Base-by-base conservation (phyloP, 495 filamentous ascomycete species). In the Lasiosphaeria miniovina region DNA sequence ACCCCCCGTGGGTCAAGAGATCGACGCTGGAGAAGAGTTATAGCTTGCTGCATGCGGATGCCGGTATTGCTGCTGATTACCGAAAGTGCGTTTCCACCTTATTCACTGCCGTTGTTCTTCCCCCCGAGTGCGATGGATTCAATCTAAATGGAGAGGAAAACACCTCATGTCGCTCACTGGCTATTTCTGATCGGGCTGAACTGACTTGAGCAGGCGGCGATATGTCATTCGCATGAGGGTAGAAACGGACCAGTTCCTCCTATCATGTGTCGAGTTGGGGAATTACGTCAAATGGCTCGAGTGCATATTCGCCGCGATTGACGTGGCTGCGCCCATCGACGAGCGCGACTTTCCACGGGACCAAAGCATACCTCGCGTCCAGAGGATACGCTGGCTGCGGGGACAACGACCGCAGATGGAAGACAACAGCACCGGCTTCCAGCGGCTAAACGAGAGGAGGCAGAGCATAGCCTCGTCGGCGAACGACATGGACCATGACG, bases 181-280 rank as follows among this genome's bases (percentile, higher is more conserved):
- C 24, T 31, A 31, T 35, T 31, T 48, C 12, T 49, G 12, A 41
- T 45, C 49, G 43, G 58, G 31, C 33, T 60, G 34, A 32, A 57
- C 57, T 34, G 49, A 49, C 45, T 17, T 40, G 35, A 54, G 34
- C 33, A 84, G 82, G 56, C 75, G 78, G 34, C 77, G 81, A 35
- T 81, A 80, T 64, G 82, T 86, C 40, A 79, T 88, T 48, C 81
- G 86, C n/a, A 58, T 89, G 51, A 75, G 86, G 15, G 74, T 79
- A 10, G 86, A 88, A 62, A 78, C 82, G 4, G 84, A 88, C 55
- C 86, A 89, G 70, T 83, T 89, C 56, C 63, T 89, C 6, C 66
- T 89, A 24, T 80, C 80, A 15, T 84, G 80, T 61, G 62, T 74
- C 41, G 75, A 79, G 15, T 65, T 86, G 53, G 75, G 79, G 48